Evolutionary conservation across 73 alveolate species (phyloP).

Genomic region (Uronychia binucleata): DNA sequence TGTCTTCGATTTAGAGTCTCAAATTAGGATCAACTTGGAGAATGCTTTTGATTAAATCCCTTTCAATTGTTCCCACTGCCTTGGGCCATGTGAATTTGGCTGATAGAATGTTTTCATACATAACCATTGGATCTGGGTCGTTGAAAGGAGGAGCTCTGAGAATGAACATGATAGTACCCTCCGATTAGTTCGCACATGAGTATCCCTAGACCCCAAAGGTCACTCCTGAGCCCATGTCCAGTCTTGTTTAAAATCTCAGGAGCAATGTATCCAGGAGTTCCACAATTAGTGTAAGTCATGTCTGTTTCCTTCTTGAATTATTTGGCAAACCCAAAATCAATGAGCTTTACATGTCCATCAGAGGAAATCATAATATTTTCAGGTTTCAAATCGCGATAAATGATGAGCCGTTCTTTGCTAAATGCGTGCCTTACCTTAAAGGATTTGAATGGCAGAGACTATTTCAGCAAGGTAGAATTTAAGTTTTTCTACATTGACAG

Average conservation of each 20-base stretch:
- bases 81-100: conserved; percentile 47
- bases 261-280: conserved; percentile 77
- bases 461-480: conserved; percentile 1
- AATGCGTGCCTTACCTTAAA: background rate
- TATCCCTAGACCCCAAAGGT: conserved; percentile 51
- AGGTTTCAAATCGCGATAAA: conserved; percentile 46
- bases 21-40: conserved; percentile 55
- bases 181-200: conserved; percentile 52
- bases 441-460: conserved; percentile 11
- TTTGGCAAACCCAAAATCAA: conserved; percentile 68
- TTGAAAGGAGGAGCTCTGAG: background rate
- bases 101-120: conserved; percentile 50
- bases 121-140: conserved; percentile 25
- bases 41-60: conserved; percentile 51
- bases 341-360: conserved; percentile 28
- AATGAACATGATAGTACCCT: conserved; percentile 41
- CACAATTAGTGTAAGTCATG: conserved; percentile 54
- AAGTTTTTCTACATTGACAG: background rate
- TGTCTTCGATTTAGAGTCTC: conserved; percentile 34
- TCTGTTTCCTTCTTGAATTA: conserved; percentile 6
- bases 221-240: conserved; percentile 19
- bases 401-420: background rate
- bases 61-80: conserved; percentile 19
- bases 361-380: conserved; percentile 47
- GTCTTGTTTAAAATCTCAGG: conserved; percentile 60